phyloP scores from a whole-genome alignment of 345 rosid species.

The Gossypium raimondii region DNA sequence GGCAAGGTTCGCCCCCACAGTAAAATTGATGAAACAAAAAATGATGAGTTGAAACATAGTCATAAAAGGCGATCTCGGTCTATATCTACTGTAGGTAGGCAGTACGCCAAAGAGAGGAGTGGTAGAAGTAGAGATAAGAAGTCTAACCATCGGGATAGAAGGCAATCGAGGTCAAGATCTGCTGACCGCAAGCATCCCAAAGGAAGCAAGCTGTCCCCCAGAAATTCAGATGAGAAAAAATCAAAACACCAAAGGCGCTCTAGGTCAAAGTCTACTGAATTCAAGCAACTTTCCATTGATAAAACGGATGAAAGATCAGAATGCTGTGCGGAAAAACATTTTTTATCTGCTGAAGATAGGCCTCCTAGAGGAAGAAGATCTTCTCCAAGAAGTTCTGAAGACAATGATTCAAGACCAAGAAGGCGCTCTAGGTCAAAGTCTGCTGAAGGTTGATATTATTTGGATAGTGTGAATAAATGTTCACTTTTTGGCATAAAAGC shows the following conservation, averaged over 20 bases:
- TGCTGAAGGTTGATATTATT: conserved; percentile 30
- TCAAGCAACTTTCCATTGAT: conserved; percentile 37
- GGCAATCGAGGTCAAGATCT: conserved; percentile 61
- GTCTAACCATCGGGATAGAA: conserved; percentile 53
- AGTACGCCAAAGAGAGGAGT: conserved; percentile 35
- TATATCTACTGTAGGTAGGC: conserved; percentile 55
- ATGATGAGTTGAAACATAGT: conserved; percentile 39
- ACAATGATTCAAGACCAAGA: conserved; percentile 35
- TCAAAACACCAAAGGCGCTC: conserved; percentile 47
- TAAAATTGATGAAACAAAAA: conserved; percentile 31
- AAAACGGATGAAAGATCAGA: conserved; percentile 43
- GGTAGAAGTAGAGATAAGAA: conserved; percentile 43
- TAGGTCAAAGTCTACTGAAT: conserved; percentile 54
- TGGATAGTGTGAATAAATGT: conserved; percentile 25
- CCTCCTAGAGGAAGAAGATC: conserved; percentile 31
- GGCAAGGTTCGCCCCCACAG: conserved; percentile 15
- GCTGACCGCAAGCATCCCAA: conserved; percentile 44
- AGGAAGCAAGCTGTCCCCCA: conserved; percentile 48
- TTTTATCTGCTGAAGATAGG: conserved; percentile 45
- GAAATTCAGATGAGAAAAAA: conserved; percentile 43
- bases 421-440: conserved; percentile 43
- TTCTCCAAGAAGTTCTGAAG: conserved; percentile 40
- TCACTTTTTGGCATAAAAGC: background rate
- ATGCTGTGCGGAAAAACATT: conserved; percentile 37
- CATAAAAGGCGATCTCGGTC: conserved; percentile 68